Conservation (phyloP, 345 rosid genomes). For the Eutrema heterophyllum region DNA sequence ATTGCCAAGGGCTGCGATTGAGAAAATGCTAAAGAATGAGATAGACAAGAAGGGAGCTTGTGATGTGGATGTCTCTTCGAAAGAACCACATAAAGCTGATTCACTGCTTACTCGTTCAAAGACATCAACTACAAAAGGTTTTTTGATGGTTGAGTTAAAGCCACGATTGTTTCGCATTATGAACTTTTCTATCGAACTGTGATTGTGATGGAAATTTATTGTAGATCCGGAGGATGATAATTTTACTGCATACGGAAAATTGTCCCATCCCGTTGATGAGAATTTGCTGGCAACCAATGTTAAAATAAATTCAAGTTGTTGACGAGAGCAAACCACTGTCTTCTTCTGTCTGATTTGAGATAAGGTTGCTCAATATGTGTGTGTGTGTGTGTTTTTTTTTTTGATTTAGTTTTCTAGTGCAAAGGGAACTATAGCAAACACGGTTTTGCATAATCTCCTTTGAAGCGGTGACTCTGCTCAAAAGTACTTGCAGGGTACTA, state of each 20-base stretch:
- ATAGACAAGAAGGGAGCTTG: conserved; percentile 23
- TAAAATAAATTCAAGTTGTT: conserved; percentile 37
- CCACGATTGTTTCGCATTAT: background rate
- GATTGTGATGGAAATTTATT: background rate
- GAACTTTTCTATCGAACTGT: background rate
- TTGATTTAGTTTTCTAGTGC: conserved; percentile 46
- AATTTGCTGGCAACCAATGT: conserved; percentile 44
- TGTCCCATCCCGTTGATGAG: conserved; percentile 50
- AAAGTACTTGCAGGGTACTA: conserved; percentile 72
- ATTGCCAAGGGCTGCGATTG: conserved; percentile 53
- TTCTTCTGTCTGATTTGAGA: background rate
- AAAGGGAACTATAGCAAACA: conserved; percentile 52
- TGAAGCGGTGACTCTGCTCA: conserved; percentile 78
- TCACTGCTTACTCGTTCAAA: conserved; percentile 22
- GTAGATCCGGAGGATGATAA: conserved; percentile 48
- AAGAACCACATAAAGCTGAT: conserved; percentile 17
- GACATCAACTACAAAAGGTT: conserved; percentile 37
- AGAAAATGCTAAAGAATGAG: conserved; percentile 46
- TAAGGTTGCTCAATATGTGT: background rate
- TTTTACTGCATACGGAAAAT: conserved; percentile 40
- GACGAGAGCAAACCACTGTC: background rate
- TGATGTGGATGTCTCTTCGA: background rate
- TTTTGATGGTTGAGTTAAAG: background rate
- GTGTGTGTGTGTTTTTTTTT: background rate
- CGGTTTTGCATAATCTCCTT: conserved; percentile 62